Base-by-base conservation (phyloP, 208 protist species). In the Trypanosoma mega region DNA sequence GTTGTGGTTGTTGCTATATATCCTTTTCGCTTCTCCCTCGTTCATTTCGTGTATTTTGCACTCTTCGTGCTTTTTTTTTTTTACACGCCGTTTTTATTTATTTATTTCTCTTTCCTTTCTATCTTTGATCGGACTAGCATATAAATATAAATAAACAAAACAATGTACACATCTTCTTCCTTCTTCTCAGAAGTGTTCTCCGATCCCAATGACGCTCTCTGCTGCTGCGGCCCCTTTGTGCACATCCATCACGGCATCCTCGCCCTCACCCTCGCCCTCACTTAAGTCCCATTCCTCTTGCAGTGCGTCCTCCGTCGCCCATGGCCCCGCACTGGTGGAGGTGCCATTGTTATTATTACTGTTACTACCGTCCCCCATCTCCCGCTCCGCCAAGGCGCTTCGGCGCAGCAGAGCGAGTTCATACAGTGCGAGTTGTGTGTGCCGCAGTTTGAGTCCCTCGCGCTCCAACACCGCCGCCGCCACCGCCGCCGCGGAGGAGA, bases 391-490 rank as follows among this genome's bases (percentile, higher is more conserved):
- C 16, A 68, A 47, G 0, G 68, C 55, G 3, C 63, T 30, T 2
- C 51, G 30, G 4, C 80, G 72, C 41, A 88, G 39, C 11, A 63
- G 60, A 4, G 80, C 72, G 14, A 87, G 57, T 43, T 88, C 85
- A 53, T 87, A 86, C 16, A 92, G 46, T 8, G 71, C 68, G 20
- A 84, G 52, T 29, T 82, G 72, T 7, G 74, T 80, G 59, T 92
- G 85, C 11, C 23, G 51, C 30, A 81, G 49, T n/a, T 75, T 78
- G 2, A 30, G 53, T 26, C 62, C 51, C 66, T 92, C 84, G 20
- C 80, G 80, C 21, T 68, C 48, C 9, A 82, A 62, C 53, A 87
- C 63, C 2, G 68, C 74, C 14, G 18, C 53, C 36, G 77, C 79
- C 7, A 91, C 50, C 36, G 55, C 58, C 16, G 63, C 23, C 2